These are phyloP conservation scores for Coleophoma eucalyptorum DNA, from an alignment of 2,329 filamentous ascomycete genomes.

Conservation along the genomic window DNA sequence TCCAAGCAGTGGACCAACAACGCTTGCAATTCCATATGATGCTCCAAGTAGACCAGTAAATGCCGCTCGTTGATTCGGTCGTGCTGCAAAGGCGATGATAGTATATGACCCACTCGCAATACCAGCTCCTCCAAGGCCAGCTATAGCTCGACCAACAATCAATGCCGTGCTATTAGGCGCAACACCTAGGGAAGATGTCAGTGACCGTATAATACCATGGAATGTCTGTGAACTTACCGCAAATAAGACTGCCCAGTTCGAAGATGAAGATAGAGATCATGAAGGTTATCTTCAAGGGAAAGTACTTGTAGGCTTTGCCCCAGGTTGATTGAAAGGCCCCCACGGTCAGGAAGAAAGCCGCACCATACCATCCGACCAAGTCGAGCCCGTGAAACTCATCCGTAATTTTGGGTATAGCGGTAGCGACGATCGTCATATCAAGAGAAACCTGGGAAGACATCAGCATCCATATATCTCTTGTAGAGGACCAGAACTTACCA, in stretches of 20 bases:
- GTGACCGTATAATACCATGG: no score
- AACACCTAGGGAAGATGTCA: conserved; percentile 17
- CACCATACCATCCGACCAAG: conserved; percentile 53
- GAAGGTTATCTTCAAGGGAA: conserved; percentile 27
- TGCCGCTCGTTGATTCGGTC: conserved; percentile 27
- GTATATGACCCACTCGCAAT: conserved; percentile 36
- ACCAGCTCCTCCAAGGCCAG: conserved; percentile 28
- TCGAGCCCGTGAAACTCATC: conserved; percentile 44
- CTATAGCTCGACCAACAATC: conserved; percentile 31
- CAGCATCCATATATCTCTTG: conserved; percentile 1
- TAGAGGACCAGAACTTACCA: conserved; percentile 21
- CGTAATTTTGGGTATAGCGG: conserved; percentile 53
- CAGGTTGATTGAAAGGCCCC: conserved; percentile 29
- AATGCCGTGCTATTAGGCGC: conserved; percentile 30
- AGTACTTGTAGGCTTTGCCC: conserved; percentile 30
- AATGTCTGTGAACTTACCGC: conserved; percentile 19
- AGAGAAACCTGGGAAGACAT: conserved; percentile 19
- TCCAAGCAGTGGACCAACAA: conserved; percentile 30
- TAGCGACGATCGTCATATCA: conserved; percentile 51
- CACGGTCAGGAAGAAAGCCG: conserved; percentile 48
- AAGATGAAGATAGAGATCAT: conserved; percentile 29
- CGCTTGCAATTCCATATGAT: conserved; percentile 22
- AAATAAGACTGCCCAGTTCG: conserved; percentile 32
- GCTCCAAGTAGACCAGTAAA: conserved; percentile 30
- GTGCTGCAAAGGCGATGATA: conserved; percentile 35